Percentiles rank a stretch among this genome's conserved stretches.
phyloP scores from a whole-genome alignment of 805 yeast genomes.

The Kuraishia cidri region DNA sequence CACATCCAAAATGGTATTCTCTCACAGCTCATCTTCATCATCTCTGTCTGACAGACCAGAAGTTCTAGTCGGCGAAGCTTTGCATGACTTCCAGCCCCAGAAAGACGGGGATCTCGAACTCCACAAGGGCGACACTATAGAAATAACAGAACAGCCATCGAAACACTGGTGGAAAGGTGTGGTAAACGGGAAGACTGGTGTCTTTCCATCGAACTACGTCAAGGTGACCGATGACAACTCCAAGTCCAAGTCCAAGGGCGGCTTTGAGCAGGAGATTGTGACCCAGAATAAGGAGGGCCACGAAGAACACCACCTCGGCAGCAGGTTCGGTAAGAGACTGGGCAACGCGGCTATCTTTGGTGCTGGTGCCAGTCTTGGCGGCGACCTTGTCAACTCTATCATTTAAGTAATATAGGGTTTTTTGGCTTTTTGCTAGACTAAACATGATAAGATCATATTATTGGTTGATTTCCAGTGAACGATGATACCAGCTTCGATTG shows the following conservation, averaged over 20 bases:
- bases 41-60: no score
- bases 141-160: slow-evolving; percentile 59
- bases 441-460: no score
- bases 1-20: no score
- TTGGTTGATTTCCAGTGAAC: no score
- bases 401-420: slow-evolving; percentile 34
- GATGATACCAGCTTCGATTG: no score
- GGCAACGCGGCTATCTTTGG: slow-evolving; percentile 95
- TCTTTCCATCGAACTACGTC: slow-evolving; percentile 79
- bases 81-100: slow-evolving; percentile 60
- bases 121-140: slow-evolving; percentile 50
- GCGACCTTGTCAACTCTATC: slow-evolving; percentile 73
- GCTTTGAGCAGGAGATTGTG: slow-evolving; percentile 4
- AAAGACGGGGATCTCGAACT: slow-evolving; percentile 60
- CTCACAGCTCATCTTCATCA: no score
- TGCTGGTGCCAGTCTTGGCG: slow-evolving; percentile 94
- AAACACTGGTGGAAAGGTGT: slow-evolving; percentile 82
- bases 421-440: not conserved
- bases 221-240: slow-evolving; percentile 17
- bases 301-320: slow-evolving; percentile 31
- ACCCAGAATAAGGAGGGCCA: slow-evolving; percentile 19
- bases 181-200: slow-evolving; percentile 46
- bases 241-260: slow-evolving; percentile 8
- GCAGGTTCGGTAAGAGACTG: slow-evolving; percentile 65
- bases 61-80: no score